These are phyloP conservation scores for Phaeosphaeriaceae sp. DNA, from an alignment of 2,329 filamentous ascomycete species.

Conservation along the genomic window DNA sequence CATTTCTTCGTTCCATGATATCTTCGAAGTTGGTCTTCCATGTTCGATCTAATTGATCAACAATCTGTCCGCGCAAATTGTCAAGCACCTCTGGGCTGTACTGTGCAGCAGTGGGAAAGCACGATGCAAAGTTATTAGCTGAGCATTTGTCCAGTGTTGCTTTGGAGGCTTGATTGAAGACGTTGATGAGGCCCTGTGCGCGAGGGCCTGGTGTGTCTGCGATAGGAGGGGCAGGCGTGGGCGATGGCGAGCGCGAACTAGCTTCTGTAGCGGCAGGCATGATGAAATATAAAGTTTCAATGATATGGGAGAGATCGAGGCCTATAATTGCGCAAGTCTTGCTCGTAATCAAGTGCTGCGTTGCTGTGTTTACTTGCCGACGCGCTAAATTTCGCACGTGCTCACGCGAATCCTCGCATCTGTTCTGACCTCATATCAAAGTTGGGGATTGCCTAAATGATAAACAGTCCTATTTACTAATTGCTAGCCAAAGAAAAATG, in stretches of 20 bases:
- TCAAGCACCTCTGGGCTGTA: constrained; percentile 64
- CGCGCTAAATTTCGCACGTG: constrained; percentile 21
- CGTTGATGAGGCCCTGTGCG: constrained; percentile 64
- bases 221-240: constrained; percentile 59
- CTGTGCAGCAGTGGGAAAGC: constrained; percentile 67
- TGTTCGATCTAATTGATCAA: constrained; percentile 63
- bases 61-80: constrained; percentile 64
- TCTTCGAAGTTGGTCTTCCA: constrained; percentile 66
- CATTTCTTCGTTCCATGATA: constrained; percentile 62
- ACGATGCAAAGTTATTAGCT: constrained; percentile 66
- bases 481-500: no score
- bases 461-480: not conserved
- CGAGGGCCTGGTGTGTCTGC: constrained; percentile 64
- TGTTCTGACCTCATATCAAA: not conserved
- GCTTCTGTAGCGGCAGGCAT: constrained; percentile 41
- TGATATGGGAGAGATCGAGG: not conserved
- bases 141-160: constrained; percentile 67
- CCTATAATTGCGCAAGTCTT: not conserved
- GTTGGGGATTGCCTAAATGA: not conserved
- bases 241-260: constrained; percentile 55
- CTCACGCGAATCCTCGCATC: constrained; percentile 6
- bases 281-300: constrained; percentile 14
- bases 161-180: constrained; percentile 65
- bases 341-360: not conserved
- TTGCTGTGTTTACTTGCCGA: constrained; percentile 20